Evolutionary conservation across 257 asterid species (phyloP), one percentile per base, ranked within the genome.

Genomic region (Plantago major): DNA sequence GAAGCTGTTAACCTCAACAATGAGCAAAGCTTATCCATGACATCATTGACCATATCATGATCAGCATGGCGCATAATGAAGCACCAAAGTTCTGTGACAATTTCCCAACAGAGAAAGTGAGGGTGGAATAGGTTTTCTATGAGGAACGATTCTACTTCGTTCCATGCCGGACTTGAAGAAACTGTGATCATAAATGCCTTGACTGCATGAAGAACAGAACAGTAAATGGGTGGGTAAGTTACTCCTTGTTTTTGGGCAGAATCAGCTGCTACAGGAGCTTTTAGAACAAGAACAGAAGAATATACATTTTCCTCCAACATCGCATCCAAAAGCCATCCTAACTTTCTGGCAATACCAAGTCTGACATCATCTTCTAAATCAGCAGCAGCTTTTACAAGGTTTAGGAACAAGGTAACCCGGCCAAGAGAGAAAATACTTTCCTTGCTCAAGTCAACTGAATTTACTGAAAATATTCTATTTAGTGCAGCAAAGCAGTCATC

Each of bases 81-180:
- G 66, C 94, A 81, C 96, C 96, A 93, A 46, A 93, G 94, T 51
- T 93, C 99, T 50, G 82, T 76, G 67, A 87, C 67, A 70, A 93
- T 78, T 68, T 93, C 96, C 76, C 79, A 67, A 72, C 97, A 93
- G 30, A 87, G 94, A 67, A 73, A 78, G 75, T 89, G 97, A 4
- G 99, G 97, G 77, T 93, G 97, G 73, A 89, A 82, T 61, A 89
- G 71, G 70, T 87, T 89, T 62, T 79, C 90, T 7, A 78, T 73
- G 69, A 93, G 87, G 73, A 93, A 89, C 11, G 63, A 76, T 75
- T 83, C 90, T 18, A 87, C 71, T 70, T 83, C 96, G 45, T 61
- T 63, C 99, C 99, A 89, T 49, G 77, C 83, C 42, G 55, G 74
- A 71, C 84, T 83, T 63, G 96, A 87, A 67, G 90, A 80, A 69